A percentile compares a stretch with the other conserved stretches of the same genome.
These are phyloP conservation scores for Blastocystis sp. DNA, from an alignment of 352 stramenopile species.

Conservation along the genomic window DNA sequence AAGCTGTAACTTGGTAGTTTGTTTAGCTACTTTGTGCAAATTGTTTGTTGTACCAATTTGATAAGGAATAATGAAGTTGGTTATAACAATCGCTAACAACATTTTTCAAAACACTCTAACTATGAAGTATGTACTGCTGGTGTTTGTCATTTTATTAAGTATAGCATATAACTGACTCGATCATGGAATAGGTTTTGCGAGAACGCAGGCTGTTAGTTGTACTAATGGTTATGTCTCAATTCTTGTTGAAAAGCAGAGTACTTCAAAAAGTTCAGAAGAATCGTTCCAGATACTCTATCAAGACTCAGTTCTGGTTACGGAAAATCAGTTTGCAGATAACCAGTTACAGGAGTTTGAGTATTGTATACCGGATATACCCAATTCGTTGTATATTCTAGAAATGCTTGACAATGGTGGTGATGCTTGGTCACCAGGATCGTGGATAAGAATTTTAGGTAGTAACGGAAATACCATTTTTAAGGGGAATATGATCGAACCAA, in stretches of 20 bases:
- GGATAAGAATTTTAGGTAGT: background rate
- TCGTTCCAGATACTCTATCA: background rate
- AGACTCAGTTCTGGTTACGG: background rate
- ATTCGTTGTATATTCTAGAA: background rate
- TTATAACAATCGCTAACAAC: background rate
- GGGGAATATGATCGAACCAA: background rate
- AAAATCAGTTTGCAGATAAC: background rate
- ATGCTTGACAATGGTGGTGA: background rate
- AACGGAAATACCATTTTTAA: slow-evolving; percentile 1
- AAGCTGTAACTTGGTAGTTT: slow-evolving; percentile 51
- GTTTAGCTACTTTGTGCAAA: background rate
- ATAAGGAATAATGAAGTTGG: background rate
- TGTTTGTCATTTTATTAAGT: background rate
- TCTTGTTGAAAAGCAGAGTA: background rate
- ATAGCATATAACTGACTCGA: background rate
- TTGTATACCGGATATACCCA: background rate
- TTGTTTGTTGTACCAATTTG: background rate
- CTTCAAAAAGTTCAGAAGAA: background rate
- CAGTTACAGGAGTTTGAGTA: background rate
- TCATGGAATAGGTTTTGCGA: background rate
- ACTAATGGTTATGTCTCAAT: background rate
- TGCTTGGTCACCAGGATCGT: background rate
- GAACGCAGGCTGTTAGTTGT: background rate
- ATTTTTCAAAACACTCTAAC: background rate
- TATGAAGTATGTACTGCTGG: background rate